Evolutionary conservation across 306 rosid genomes (phyloP), one percentile per base, ranked within the genome.

Genomic region (Vigna angularis): DNA sequence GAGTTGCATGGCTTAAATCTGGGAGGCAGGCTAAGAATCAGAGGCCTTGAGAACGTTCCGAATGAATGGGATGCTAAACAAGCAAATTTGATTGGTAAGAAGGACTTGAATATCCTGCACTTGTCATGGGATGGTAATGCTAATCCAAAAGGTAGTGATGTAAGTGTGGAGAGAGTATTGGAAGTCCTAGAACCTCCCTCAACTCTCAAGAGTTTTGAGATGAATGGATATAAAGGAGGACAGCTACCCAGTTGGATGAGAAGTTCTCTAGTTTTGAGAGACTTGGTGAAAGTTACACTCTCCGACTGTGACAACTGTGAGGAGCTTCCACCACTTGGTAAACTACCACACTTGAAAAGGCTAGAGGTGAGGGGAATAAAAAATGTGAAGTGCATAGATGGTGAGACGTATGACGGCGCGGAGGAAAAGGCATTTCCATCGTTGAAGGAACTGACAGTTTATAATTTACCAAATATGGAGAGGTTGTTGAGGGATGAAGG

Each of bases 311-410:
- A 5, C 0, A 74, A 58, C 47, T 58, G 57, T 16, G 7, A 59
- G 32, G 4, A n/a, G n/a, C 58, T 74, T 44, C 70, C 78, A 45
- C 30, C 69, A 15, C 57, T 73, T 15, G 78, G 78, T 26, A 73
- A 73, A 58, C 9, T 73, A 8, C 56, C 67, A 42, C 9, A 14
- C 3, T 57, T 73, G 26, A 10, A 16, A 12, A 20, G 1, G 1
- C 77, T 55, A 13, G 0, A 0, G 5, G 1, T 73, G 22, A 4
- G 11, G 4, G 69, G 32, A 15, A 34, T 34, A 7, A 73, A 34
- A 34, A 34, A 34, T 34, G 38, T 34, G 38, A 34, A 34, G 38
- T 34, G 38, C 1, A 34, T 34, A 0, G 63, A 75, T 49, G 63
- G 14, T 63, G 49, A 63, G 5, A 42, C 28, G 5, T 66, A 77